Conservation (phyloP, 441 rosid species). For the Brassica balearica region DNA sequence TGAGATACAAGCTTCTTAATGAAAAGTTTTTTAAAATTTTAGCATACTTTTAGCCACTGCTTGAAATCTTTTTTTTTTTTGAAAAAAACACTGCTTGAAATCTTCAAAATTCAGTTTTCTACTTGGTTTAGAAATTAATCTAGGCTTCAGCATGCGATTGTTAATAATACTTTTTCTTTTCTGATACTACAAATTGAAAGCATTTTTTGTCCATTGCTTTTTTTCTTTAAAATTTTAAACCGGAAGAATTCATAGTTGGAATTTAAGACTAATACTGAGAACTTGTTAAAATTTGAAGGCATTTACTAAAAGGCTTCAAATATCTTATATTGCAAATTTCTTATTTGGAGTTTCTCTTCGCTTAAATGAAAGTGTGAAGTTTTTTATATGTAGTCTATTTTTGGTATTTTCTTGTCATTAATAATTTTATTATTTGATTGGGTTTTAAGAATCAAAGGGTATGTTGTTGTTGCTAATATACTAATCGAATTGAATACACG, state of each 20-base stretch:
- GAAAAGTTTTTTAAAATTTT: not conserved
- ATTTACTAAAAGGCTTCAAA: not conserved
- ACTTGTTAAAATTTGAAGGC: not conserved
- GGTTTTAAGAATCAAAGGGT: not conserved
- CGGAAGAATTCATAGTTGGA: not conserved
- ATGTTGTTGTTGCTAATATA: not conserved
- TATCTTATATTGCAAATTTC: not conserved
- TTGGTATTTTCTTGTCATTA: not conserved
- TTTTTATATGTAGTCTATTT: not conserved
- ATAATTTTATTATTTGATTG: not conserved
- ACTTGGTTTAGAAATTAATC: not conserved
- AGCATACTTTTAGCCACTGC: not conserved
- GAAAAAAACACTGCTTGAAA: not conserved
- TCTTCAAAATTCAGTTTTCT: not conserved
- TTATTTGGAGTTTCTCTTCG: not conserved
- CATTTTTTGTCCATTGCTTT: not conserved
- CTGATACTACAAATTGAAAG: not conserved
- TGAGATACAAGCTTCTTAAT: constrained; percentile 32
- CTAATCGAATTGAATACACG: constrained; percentile 24
- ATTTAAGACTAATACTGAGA: not conserved
- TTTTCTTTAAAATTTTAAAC: not conserved
- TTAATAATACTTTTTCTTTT: not conserved
- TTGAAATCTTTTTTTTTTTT: not conserved
- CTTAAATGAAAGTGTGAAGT: not conserved
- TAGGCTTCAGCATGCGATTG: not conserved